phyloP scores from a whole-genome alignment of 1,284 basidiomycete genomes.

The Phellopilus nigrolimitatus region DNA sequence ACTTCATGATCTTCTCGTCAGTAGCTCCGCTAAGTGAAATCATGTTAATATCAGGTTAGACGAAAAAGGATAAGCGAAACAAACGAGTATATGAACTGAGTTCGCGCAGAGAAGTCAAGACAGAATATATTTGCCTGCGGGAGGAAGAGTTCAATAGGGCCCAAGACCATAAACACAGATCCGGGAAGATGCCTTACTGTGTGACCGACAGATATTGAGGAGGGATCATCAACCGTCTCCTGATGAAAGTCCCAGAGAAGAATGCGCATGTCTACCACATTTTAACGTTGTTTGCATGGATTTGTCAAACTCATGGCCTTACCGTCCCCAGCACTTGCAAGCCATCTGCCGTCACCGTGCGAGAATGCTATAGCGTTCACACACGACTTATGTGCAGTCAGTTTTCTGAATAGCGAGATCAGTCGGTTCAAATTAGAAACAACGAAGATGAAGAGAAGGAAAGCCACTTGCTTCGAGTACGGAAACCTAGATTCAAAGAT shows the following conservation, averaged over 20 bases:
- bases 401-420: conserved; percentile 39
- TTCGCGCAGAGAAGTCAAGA: conserved; percentile 60
- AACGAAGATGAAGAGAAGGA: background rate
- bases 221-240: conserved; percentile 47
- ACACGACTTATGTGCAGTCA: conserved; percentile 60
- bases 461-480: background rate
- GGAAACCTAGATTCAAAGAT: no score
- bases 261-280: conserved; percentile 49
- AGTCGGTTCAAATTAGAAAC: no score
- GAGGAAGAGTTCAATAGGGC: background rate
- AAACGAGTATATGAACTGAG: conserved; percentile 60
- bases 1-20: conserved; percentile 51
- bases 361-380: conserved; percentile 69
- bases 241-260: conserved; percentile 70
- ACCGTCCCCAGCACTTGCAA: conserved; percentile 79
- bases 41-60: conserved; percentile 5
- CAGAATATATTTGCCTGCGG: conserved; percentile 64
- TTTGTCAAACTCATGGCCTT: conserved; percentile 24
- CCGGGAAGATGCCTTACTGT: conserved; percentile 31
- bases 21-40: conserved; percentile 51
- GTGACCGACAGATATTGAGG: conserved; percentile 45
- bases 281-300: no score
- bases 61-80: conserved; percentile 26
- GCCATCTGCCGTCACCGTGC: conserved; percentile 53
- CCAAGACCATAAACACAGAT: background rate